phyloP scores from a whole-genome alignment of 495 filamentous ascomycete species.

The Pyrenopolyporus hunteri region DNA sequence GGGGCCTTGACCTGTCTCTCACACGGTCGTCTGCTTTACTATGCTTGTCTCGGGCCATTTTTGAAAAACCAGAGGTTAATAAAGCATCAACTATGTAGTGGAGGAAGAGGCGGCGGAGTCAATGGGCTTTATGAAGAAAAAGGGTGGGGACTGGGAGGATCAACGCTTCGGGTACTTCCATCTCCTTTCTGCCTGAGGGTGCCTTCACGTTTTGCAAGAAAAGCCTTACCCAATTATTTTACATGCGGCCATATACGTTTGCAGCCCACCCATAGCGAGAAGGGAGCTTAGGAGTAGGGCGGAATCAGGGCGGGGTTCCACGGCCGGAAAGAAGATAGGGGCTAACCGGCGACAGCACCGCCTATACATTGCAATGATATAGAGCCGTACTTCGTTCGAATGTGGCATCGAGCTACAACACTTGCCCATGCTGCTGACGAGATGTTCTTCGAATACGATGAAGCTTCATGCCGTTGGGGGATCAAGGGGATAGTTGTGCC shows the following conservation, averaged over 20 bases:
- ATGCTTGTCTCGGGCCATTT: neutral
- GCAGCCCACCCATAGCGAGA: no score
- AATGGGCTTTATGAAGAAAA: neutral
- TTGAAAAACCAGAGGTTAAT: neutral
- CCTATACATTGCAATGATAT: neutral
- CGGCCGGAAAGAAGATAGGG: neutral
- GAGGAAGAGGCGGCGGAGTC: neutral
- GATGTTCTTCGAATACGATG: neutral
- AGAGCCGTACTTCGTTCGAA: neutral
- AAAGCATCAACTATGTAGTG: neutral
- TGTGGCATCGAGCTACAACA: neutral
- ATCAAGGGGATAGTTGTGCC: neutral
- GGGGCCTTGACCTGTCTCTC: no score
- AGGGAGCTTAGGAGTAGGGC: neutral
- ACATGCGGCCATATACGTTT: neutral
- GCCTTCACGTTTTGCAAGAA: neutral
- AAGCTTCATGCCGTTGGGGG: no score
- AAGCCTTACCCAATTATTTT: neutral
- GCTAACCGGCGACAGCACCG: neutral
- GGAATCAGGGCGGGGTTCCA: neutral
- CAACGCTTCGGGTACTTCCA: neutral
- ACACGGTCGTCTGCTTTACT: neutral
- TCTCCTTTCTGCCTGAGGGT: neutral
- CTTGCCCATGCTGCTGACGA: neutral
- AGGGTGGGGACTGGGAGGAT: slow-evolving; percentile 5